Conservation (phyloP, 108 stramenopile species). For the Aurantiochytrium sp. region DNA sequence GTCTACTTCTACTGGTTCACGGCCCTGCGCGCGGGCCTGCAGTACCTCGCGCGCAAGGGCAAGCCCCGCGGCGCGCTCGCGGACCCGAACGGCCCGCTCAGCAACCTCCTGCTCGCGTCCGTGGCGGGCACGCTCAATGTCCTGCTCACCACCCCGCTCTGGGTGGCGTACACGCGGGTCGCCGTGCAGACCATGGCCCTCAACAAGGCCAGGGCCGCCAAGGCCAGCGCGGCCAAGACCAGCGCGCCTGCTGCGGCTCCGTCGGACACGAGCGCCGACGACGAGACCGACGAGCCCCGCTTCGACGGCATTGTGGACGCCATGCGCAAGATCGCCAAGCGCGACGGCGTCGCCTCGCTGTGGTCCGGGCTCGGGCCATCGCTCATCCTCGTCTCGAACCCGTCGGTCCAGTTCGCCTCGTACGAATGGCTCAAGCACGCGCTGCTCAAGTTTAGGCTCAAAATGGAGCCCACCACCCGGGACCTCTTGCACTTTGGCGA, state of each 20-base stretch:
- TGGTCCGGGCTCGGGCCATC: conserved; percentile 60
- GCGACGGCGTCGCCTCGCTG: conserved; percentile 54
- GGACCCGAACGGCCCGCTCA: not conserved
- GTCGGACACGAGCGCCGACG: not conserved
- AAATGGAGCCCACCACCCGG: not conserved
- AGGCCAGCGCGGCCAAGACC: not conserved
- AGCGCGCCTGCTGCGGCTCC: too few species aligned
- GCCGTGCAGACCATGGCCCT: conserved; percentile 49
- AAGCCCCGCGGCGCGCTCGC: not conserved
- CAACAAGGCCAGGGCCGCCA: conserved; percentile 20
- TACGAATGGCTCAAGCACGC: conserved; percentile 60
- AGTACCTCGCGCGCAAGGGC: not conserved
- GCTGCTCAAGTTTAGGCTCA: conserved; percentile 24
- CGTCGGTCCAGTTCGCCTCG: conserved; percentile 61
- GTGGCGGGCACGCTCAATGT: conserved; percentile 61
- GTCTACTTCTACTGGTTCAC: conserved; percentile 52
- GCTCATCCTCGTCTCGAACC: conserved; percentile 61
- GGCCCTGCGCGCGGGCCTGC: conserved; percentile 20
- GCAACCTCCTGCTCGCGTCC: conserved; percentile 47
- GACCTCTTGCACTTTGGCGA: not conserved
- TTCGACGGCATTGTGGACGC: conserved; percentile 41
- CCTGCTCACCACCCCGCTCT: conserved; percentile 60
- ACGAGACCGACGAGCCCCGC: not conserved
- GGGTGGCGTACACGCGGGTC: conserved; percentile 65
- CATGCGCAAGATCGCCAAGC: conserved; percentile 35